Evolutionary conservation across 306 rosid species (phyloP), one percentile per base, ranked within the genome.

Genomic region (Rosa chinensis): DNA sequence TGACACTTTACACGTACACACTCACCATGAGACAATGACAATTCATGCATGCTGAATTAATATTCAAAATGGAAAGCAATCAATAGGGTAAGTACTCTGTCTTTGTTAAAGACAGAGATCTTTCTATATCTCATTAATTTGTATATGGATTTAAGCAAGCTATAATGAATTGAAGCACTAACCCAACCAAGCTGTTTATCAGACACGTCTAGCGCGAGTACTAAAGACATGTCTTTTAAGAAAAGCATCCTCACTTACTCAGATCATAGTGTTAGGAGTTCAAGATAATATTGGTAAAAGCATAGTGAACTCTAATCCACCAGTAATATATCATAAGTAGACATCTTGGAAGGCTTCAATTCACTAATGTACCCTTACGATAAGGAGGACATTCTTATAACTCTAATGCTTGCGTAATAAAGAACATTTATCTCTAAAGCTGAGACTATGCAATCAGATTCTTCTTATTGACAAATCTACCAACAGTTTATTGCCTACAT

Each of bases 11-110:
- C 37, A 67, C 8, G 52, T 52, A 68, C 18, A 18, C 32, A 42
- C 18, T 42, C 73, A 43, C 62, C 76, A 4, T 72, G 62, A 48
- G 47, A 72, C 47, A 72, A 32, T 50, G 62, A 72, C 76, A 72
- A 72, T 72, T 72, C 45, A 35, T 17, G 56, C 42, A 48, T 64
- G 70, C 70, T 35, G 35, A 28, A 12, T 16, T 3, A 39, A 56
- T 37, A 58, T 21, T 74, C 52, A n/a, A 74, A 23, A 20, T 37
- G 42, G 20, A 7, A 66, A 6, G 47, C 23, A 17, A 35, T 35
- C 39, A 8, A 66, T 5, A 63, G 42, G 68, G 70, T 37, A 7
- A 35, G 71, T 66, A 8, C 32, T 21, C 32, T 21, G 35, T 72
- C 47, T 8, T 28, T 72, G 45, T 48, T 32, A 45, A 12, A 12